Percentiles rank a stretch among this genome's conserved stretches.
Evolutionary conservation across 306 rosid species (phyloP).

Genomic region (Hippophae rhamnoides): DNA sequence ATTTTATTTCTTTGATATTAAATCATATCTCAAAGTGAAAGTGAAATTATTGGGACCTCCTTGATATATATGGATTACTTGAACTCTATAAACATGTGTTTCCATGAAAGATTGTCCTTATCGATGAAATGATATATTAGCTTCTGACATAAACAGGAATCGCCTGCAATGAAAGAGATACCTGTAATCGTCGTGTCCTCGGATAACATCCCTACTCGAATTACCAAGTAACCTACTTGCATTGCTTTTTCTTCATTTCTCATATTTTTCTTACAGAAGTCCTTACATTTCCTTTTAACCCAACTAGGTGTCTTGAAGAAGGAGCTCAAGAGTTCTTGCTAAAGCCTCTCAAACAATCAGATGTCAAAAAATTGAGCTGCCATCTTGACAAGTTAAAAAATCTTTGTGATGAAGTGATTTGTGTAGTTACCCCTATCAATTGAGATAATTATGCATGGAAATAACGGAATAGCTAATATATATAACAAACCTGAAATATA

Average conservation of each 20-base stretch:
- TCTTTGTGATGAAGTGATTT: slow-evolving; percentile 15
- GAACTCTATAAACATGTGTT: too few species aligned
- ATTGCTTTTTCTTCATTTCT: not conserved
- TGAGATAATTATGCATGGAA: not conserved
- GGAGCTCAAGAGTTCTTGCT: slow-evolving; percentile 27
- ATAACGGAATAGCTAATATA: not conserved
- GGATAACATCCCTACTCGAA: slow-evolving; percentile 20
- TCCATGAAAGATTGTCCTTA: too few species aligned
- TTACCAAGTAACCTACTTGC: slow-evolving; percentile 12
- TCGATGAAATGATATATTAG: too few species aligned
- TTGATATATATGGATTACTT: too few species aligned
- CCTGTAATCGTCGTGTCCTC: slow-evolving; percentile 22
- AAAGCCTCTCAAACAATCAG: slow-evolving; percentile 26
- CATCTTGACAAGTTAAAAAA: slow-evolving; percentile 8
- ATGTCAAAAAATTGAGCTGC: slow-evolving; percentile 12
- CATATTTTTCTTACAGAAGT: not conserved
- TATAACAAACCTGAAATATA: not conserved
- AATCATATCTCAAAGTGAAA: too few species aligned
- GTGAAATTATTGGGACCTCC: too few species aligned
- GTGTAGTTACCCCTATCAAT: slow-evolving; percentile 1
- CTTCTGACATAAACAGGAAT: slow-evolving; percentile 15
- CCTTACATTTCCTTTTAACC: not conserved
- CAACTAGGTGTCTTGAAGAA: slow-evolving; percentile 23
- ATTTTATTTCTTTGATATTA: too few species aligned
- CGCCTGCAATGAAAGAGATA: slow-evolving; percentile 23